Evolutionary conservation across 306 rosid genomes (phyloP), one percentile per base, ranked within the genome.

Genomic region (Glycine latifolia): DNA sequence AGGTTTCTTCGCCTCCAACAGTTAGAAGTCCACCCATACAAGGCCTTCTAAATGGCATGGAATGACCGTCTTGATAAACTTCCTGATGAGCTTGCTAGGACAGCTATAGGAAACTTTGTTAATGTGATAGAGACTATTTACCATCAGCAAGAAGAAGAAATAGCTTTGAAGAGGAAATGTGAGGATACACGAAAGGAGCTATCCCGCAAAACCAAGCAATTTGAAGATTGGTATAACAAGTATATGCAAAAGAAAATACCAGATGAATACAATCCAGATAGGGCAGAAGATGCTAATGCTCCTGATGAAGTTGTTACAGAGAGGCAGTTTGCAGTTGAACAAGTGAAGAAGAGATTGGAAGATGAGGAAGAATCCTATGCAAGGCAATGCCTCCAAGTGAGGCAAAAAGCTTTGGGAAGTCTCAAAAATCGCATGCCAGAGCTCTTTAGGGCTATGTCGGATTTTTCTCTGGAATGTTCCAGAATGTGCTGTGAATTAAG

Each of bases 1-100:
- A 91, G 81, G 97, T 96, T 84, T 96, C 98, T 71, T 92, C 98
- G 7, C 99, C 99, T 11, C 97, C 97, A 61, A 91, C 96, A 82
- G 66, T 90, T 76, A 85, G 58, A 63, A 87, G 69, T 49, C 94
- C 98, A 0, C 92, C 97, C 10, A 87, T 96, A 73, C 91, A 87
- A 48, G 83, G 61, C 15, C 92, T 93, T 77, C 89, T 96, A 78
- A 78, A 14, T 13, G n/a, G 91, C 81, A n/a, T 96, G 99, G 99
- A 91, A 92, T 14, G 92, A 87, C 72, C 83, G 82, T 68, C 93
- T 96, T 31, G 99, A 92, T 52, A 91, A 88, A 84, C 91, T 96
- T 63, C 97, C 96, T 0, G 97, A 96, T 4, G 98, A 90, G 82
- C 83, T 81, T 49, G 94, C 97, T 4, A 87, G 75, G 86, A 84